Base-by-base conservation (phyloP, 768 basidiomycete genomes). In the Naematelia encephala region DNA sequence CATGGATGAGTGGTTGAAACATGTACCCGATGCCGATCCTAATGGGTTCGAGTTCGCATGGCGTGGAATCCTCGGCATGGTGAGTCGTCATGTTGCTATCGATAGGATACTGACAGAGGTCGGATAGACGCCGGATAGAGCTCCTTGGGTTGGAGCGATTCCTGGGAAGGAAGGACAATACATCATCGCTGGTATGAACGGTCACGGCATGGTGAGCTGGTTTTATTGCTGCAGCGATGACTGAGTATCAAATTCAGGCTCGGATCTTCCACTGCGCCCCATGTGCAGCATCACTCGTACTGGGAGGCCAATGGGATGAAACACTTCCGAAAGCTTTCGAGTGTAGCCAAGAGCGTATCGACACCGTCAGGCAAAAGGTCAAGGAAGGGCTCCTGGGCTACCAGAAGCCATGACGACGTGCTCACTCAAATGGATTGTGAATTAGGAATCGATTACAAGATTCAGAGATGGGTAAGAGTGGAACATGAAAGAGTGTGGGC, bases 241-340 rank as follows among this genome's bases (percentile, higher is more conserved):
- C 22, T 2, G 30, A 10, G 8, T 11, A 2, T 26, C 43, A 55
- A 60, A 59, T 64, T 8, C 66, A 69, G 72, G 72, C 72, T 21
- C 56, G 72, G 2, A 73, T 73, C 59, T 70, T 70, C 60, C 55
- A 60, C 21, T 73, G 72, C 56, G 72, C 67, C 2, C 72, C 72
- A 2, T 54, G 62, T 4, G 55, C 70, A 5, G 72, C 69, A 4
- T 23, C 30, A 19, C 51, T 62, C 48, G 63, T 73, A 14, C 44
- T 57, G 27, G 54, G 52, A 8, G 69, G 65, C 5, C 51, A 58
- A 26, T 73, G 63, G 67, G 69, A 68, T 21, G 39, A 54, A 2
- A 63, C 57, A 11, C 53, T 73, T 51, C 72, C 72, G 2, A 34
- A 42, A 4, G 60, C 66, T 19, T 69, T 69, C 60, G 39, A 50